Conservation (phyloP, 192 early-diverging fungal species). For the Helicostylum pulchrum region DNA sequence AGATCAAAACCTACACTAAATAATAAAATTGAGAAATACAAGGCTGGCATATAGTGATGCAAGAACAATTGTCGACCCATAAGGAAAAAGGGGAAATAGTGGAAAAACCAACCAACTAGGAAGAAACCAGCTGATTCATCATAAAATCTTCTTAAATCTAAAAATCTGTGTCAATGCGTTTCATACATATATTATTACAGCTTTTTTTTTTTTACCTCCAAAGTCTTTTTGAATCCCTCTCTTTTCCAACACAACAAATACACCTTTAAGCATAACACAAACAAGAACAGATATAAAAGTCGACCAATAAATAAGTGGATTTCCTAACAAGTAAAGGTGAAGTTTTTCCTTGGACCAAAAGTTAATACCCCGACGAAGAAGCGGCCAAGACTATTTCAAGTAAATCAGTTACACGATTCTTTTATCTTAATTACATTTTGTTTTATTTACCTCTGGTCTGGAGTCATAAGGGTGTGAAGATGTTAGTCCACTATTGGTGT, state of each 20-base stretch:
- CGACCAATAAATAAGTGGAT: constrained; percentile 86
- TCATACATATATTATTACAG: not conserved
- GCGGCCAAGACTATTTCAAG: constrained; percentile 70
- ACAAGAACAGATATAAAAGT: constrained; percentile 54
- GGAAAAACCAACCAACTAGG: constrained; percentile 80
- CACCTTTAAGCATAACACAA: constrained; percentile 56
- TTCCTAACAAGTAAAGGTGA: constrained; percentile 89
- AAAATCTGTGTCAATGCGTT: not conserved
- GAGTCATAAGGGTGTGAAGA: constrained; percentile 96
- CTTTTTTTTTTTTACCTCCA: constrained; percentile 19
- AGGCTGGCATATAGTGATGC: constrained; percentile 93
- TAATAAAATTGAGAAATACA: constrained; percentile 87
- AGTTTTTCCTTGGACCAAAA: constrained; percentile 80
- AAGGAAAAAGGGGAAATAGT: constrained; percentile 91
- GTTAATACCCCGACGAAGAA: constrained; percentile 85
- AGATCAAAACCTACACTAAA: constrained; percentile 78
- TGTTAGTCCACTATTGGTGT: constrained; percentile 85
- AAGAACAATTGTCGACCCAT: constrained; percentile 93
- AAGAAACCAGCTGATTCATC: constrained; percentile 67
- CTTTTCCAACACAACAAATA: constrained; percentile 58
- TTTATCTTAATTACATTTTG: not conserved
- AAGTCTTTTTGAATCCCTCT: constrained; percentile 52
- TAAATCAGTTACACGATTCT: not conserved
- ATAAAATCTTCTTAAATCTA: constrained; percentile 46
- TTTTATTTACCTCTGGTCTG: constrained; percentile 55